Evolutionary conservation across 352 stramenopile genomes (phyloP).

Genomic region (Saprolegnia parasitica): DNA sequence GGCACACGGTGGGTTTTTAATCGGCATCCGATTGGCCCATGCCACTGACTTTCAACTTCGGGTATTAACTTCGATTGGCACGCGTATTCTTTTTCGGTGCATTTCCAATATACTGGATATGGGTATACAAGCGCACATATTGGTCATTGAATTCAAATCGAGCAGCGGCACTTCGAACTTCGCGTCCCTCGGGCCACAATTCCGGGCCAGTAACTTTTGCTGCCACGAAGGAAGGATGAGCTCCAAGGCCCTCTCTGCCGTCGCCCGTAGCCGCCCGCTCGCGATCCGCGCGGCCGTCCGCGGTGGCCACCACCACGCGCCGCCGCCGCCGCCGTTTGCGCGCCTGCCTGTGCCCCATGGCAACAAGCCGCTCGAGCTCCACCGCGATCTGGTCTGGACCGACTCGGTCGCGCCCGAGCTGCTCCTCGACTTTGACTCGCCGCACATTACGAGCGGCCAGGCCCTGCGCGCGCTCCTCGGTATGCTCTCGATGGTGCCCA

Average conservation of each 20-base stretch:
- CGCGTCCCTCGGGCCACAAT: background rate
- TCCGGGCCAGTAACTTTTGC: slow-evolving; percentile 11
- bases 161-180: background rate
- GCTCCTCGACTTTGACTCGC: slow-evolving; percentile 84
- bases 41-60: too few species aligned
- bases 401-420: slow-evolving; percentile 81
- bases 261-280: slow-evolving; percentile 21
- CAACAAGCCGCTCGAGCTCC: slow-evolving; percentile 62
- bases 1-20: too few species aligned
- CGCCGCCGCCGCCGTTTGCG: slow-evolving; percentile 72
- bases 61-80: too few species aligned
- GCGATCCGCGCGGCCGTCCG: slow-evolving; percentile 30
- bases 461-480: slow-evolving; percentile 61
- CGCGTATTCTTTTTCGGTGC: too few species aligned
- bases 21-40: too few species aligned
- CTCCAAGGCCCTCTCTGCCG: slow-evolving; percentile 9
- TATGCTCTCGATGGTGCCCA: slow-evolving; percentile 51
- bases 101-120: too few species aligned
- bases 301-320: slow-evolving; percentile 41
- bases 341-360: slow-evolving; percentile 57
- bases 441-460: slow-evolving; percentile 74
- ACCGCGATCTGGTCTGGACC: slow-evolving; percentile 78
- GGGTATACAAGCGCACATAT: too few species aligned
- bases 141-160: too few species aligned
- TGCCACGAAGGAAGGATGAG: slow-evolving; percentile 20